Evolutionary conservation across 345 rosid genomes (phyloP), one percentile per base, ranked within the genome.

Genomic region (Corchorus olitorius): DNA sequence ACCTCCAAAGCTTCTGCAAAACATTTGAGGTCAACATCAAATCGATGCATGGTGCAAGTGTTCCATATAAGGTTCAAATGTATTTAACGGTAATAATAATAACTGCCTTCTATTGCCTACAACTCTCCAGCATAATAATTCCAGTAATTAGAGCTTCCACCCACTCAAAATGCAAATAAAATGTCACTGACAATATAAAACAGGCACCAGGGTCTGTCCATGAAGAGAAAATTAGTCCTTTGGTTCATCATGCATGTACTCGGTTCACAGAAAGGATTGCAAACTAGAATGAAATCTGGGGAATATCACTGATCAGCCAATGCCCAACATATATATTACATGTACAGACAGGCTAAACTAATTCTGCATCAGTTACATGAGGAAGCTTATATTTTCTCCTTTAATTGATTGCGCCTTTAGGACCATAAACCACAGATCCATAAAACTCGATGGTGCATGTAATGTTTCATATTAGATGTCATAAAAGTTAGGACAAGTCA

Each of bases 1-100:
- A 68, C 99, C 97, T 54, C 99, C 97, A 39, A 93, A 93, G 76
- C 84, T 60, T 79, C 97, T 89, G 86, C 16, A 63, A 9, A 9
- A 75, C 22, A 11, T 37, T 35, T 8, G 46, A 16, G 46, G 46
- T 70, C 33, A 17, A 70, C 6, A 9, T 8, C 73, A 48, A 46
- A 48, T 22, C 41, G 22, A 68, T 8, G 4, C 4, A 19, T 0
- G 10, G 17, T 37, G 37, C 16, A 35, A 19, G 46, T 16, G 8
- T 33, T 52, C 45, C n/a, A 49, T 34, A 9, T 17, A 5, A 16
- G 33, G 22, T 34, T 70, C 11, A 53, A 19, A 35, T 10, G 14
- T n/a, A 65, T 37, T 0, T 19, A 0, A 39, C 6, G 3, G 43
- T 39, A 39, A 12, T 27, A 50, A 20, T 33, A 20, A 4, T 12